Evolutionary conservation across 1,284 basidiomycete genomes (phyloP), one percentile per base, ranked within the genome.

Genomic region (Trametes hirsuta): DNA sequence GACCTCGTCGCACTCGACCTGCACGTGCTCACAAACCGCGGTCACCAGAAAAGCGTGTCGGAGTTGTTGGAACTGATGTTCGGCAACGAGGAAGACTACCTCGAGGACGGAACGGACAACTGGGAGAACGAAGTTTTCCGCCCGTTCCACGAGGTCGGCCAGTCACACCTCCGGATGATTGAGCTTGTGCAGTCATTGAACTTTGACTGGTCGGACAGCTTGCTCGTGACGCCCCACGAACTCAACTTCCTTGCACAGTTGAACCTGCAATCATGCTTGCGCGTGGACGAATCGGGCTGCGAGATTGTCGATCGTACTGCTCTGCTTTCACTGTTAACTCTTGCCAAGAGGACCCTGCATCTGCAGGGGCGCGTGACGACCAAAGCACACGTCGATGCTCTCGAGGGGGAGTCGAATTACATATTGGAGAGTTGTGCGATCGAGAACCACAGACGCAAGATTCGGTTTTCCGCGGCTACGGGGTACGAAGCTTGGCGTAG

Each of bases 1-100:
- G 90, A 97, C 62, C 84, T 93, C 24, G 88, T 90, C 6, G 94
- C 96, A 0, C 81, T 99, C 25, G 97, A 99, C 71, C 78, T 98
- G 12, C 96, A 97, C 66, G 84, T 93, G 15, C 82, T 97, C 55
- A 91, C 92, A 4, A 88, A 85, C 67, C 90, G 88, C 66, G 88
- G 87, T 0, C 90, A 91, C 55, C 76, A 82, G 67, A 90, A 89
- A 66, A 85, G 86, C 0, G 86, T 91, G 0, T 78, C 84, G 2
- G 87, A 88, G 53, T 79, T 96, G 11, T 75, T 95, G 6, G 83
- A 88, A 25, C 85, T 92, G 18, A 76, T 95, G 9, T 94, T 95
- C 66, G 87, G 87, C 11, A 85, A 81, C 15, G 84, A 87, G 49
- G 80, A 81, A 11, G 65, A 67, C 39, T 79, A 79, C 52, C 79